Conservation (phyloP, 345 rosid species). For the Microcos paniculata region DNA sequence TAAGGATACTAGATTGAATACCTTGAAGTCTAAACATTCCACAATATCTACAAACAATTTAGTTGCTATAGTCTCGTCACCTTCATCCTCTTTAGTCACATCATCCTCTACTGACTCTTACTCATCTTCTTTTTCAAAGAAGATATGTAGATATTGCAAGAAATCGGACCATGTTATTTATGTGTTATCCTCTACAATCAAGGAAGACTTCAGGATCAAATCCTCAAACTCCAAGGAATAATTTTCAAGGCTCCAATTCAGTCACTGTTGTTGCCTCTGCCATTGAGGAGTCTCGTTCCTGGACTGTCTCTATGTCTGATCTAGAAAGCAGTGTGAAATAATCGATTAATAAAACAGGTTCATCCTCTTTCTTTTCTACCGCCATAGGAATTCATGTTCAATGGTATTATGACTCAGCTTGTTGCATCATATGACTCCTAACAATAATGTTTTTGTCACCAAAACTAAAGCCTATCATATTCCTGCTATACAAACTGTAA, state of each 20-base stretch:
- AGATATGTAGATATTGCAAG: neutral
- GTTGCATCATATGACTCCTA: neutral
- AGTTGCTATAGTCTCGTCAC: too few species aligned
- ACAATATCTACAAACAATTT: too few species aligned
- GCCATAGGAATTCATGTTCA: neutral
- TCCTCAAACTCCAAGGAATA: neutral
- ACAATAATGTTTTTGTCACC: too few species aligned
- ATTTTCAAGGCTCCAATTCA: neutral
- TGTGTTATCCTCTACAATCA: neutral
- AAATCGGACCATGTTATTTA: neutral
- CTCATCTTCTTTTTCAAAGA: too few species aligned
- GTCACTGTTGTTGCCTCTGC: neutral
- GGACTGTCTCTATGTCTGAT: too few species aligned
- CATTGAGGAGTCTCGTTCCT: neutral
- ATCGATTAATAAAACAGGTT: neutral
- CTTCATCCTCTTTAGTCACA: too few species aligned
- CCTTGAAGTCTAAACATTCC: too few species aligned
- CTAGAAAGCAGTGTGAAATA: neutral
- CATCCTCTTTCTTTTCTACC: neutral
- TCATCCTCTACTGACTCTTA: too few species aligned
- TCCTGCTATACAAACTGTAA: too few species aligned
- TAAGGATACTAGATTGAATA: too few species aligned
- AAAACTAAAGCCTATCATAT: neutral
- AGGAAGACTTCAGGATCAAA: neutral
- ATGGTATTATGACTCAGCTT: too few species aligned